Percentiles rank a stretch among this genome's conserved stretches.
phyloP scores from a whole-genome alignment of 1,139 yeast species.

The Scheffersomyces lignicola region DNA sequence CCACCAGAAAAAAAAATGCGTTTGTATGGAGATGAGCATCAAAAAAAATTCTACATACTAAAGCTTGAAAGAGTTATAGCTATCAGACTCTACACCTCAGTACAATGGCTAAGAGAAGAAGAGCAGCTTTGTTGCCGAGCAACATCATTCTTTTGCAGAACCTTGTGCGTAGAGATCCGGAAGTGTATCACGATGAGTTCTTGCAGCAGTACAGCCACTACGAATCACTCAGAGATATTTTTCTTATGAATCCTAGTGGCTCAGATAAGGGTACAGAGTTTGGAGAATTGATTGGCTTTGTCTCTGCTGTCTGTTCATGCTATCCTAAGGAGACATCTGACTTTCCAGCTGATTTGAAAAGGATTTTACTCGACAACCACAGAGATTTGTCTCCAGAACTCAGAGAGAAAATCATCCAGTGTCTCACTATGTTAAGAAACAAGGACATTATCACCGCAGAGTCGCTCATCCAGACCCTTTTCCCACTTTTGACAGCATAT shows the following conservation, averaged over 20 bases:
- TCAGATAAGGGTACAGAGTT: constrained; percentile 71
- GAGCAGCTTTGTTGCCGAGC: constrained; percentile 90
- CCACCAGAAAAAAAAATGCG: background rate
- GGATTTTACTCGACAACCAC: constrained; percentile 70
- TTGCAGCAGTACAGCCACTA: constrained; percentile 90
- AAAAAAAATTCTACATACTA: background rate
- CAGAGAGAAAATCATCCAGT: constrained; percentile 88
- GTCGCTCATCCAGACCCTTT: constrained; percentile 76
- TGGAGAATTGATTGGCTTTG: constrained; percentile 82
- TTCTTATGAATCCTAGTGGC: constrained; percentile 62
- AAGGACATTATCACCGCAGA: constrained; percentile 83
- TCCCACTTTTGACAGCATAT: constrained; percentile 73
- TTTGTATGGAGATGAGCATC: constrained; percentile 3
- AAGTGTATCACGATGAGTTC: constrained; percentile 91
- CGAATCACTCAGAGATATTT: constrained; percentile 84
- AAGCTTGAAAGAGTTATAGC: background rate
- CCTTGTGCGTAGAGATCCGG: constrained; percentile 90
- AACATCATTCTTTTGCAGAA: constrained; percentile 90
- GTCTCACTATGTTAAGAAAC: constrained; percentile 86
- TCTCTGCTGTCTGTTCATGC: constrained; percentile 87
- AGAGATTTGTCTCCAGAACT: constrained; percentile 79
- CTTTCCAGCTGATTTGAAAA: constrained; percentile 79
- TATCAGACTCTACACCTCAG: background rate
- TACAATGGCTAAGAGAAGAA: constrained; percentile 78
- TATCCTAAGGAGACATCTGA: constrained; percentile 84